phyloP scores from a whole-genome alignment of 2,329 filamentous ascomycete genomes.

The Arthrobotrys pseudoclavata region DNA sequence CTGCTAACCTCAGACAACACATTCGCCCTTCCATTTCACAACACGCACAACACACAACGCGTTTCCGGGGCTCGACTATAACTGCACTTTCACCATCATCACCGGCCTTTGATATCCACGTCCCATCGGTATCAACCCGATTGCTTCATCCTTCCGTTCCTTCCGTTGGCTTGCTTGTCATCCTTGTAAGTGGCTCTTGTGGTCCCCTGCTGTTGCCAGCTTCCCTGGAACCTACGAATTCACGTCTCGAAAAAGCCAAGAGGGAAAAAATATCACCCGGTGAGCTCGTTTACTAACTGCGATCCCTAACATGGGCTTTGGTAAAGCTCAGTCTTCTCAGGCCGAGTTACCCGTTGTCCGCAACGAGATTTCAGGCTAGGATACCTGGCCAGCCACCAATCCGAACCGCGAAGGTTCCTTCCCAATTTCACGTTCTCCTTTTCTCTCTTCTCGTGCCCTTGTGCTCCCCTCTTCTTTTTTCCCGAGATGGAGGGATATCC shows the following conservation, averaged over 20 bases:
- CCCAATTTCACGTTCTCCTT: slow-evolving; percentile 4
- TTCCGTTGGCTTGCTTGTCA: not conserved
- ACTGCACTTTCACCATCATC: not conserved
- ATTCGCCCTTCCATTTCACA: not conserved
- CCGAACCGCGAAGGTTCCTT: slow-evolving; percentile 48
- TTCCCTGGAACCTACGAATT: not conserved
- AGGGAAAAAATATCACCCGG: not conserved
- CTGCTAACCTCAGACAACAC: not conserved
- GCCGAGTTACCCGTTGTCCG: slow-evolving; percentile 24
- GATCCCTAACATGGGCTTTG: not conserved
- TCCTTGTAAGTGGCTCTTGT: slow-evolving; percentile 16
- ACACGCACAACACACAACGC: slow-evolving; percentile 11
- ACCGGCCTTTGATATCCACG: not conserved
- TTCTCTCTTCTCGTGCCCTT: not conserved
- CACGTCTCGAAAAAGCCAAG: not conserved
- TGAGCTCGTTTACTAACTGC: slow-evolving; percentile 5
- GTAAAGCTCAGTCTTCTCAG: slow-evolving; percentile 1
- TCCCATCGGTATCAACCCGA: not conserved
- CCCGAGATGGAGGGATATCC: slow-evolving; percentile 53
- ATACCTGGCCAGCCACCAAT: slow-evolving; percentile 12
- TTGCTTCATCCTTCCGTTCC: not conserved
- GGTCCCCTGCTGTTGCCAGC: not conserved
- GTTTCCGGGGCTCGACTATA: not conserved
- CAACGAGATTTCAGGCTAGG: slow-evolving; percentile 44
- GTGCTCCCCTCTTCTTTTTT: not conserved